These are phyloP conservation scores for Debaryomyces prosopidis DNA, from an alignment of 805 yeast genomes.

Conservation along the genomic window DNA sequence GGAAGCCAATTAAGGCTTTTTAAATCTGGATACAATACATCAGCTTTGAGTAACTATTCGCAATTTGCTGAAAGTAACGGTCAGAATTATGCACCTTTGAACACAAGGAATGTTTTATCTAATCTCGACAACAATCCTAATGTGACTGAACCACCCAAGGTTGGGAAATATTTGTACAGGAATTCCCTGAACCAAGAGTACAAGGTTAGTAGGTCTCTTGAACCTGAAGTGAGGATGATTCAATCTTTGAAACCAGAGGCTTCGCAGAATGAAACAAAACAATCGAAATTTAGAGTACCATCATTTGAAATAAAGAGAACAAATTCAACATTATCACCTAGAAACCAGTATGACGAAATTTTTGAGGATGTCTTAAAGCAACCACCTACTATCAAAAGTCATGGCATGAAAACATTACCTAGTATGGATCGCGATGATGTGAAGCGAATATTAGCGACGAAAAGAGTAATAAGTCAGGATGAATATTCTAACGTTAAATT, in stretches of 20 bases:
- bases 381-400: conserved; percentile 41
- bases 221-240: background rate
- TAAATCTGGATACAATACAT: conserved; percentile 13
- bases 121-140: conserved; percentile 18
- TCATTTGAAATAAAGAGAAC: conserved; percentile 43
- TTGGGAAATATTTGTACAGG: conserved; percentile 1
- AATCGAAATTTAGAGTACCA: conserved; percentile 38
- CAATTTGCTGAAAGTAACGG: conserved; percentile 11
- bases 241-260: background rate
- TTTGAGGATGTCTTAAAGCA: conserved; percentile 25
- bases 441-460: conserved; percentile 37
- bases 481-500: conserved; percentile 38
- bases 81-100: conserved; percentile 24
- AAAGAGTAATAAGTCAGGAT: conserved; percentile 39
- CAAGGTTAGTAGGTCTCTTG: no score
- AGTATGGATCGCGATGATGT: conserved; percentile 50
- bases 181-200: no score
- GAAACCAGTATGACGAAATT: conserved; percentile 39
- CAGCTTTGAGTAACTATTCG: conserved; percentile 6
- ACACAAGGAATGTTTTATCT: conserved; percentile 29
- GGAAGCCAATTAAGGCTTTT: conserved; percentile 43
- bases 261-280: background rate
- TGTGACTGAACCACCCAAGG: conserved; percentile 16
- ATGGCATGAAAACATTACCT: conserved; percentile 50
- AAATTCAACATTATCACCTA: conserved; percentile 33